phyloP scores from a whole-genome alignment of 345 rosid species.

The Moringa oleifera region DNA sequence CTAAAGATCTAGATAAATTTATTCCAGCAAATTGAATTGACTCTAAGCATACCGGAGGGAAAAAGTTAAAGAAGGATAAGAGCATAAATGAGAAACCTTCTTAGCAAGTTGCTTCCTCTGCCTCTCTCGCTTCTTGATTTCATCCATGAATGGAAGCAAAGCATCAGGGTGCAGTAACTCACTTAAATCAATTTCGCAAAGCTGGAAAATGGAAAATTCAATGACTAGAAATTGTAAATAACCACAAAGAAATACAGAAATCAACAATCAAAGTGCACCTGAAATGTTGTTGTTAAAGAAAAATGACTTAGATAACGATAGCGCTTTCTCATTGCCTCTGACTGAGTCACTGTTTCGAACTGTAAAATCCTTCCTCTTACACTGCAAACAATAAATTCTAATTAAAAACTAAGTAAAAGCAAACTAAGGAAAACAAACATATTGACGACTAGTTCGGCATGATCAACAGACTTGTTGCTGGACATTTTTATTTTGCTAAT shows the following conservation, averaged over 20 bases:
- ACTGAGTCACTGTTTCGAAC: slow-evolving; percentile 78
- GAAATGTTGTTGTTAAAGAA: slow-evolving; percentile 79
- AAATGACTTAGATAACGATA: slow-evolving; percentile 89
- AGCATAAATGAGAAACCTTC: slow-evolving; percentile 42
- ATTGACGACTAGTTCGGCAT: too few species aligned
- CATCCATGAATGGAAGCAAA: slow-evolving; percentile 74
- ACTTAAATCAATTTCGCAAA: slow-evolving; percentile 87
- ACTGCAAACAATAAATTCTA: slow-evolving; percentile 33
- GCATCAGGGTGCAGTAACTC: slow-evolving; percentile 58
- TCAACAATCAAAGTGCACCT: slow-evolving; percentile 34
- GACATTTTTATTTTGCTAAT: too few species aligned
- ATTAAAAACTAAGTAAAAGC: neutral
- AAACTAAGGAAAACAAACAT: neutral
- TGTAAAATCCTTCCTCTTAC: slow-evolving; percentile 75
- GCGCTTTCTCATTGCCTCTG: slow-evolving; percentile 81
- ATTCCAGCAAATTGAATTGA: neutral
- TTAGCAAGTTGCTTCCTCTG: slow-evolving; percentile 71
- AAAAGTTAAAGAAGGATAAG: neutral
- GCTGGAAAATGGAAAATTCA: slow-evolving; percentile 35
- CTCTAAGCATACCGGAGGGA: neutral
- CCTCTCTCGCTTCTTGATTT: slow-evolving; percentile 79
- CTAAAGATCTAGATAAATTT: neutral
- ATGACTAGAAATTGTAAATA: slow-evolving; percentile 6
- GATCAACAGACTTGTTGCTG: too few species aligned
- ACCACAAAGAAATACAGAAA: neutral